These are phyloP conservation scores for Coniosporium tulheliwenetii DNA, from an alignment of 2,329 filamentous ascomycete genomes.

Conservation along the genomic window DNA sequence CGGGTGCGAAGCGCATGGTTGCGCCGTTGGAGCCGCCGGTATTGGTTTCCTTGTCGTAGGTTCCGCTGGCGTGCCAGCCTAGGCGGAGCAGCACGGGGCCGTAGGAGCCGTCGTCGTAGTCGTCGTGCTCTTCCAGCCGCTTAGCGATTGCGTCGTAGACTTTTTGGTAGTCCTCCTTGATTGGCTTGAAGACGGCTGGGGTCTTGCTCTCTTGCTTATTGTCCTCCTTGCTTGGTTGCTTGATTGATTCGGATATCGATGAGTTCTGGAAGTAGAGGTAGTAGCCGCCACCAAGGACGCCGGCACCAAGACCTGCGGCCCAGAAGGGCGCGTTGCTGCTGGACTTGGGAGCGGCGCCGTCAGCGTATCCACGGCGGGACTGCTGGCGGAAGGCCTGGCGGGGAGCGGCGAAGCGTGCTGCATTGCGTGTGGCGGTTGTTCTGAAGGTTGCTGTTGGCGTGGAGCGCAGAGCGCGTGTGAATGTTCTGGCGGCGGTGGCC, in stretches of 20 bases:
- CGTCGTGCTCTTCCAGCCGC: slow-evolving; percentile 71
- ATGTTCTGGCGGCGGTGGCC: slow-evolving; percentile 20
- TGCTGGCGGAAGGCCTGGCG: slow-evolving; percentile 54
- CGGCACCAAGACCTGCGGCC: slow-evolving; percentile 41
- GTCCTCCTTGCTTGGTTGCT: slow-evolving; percentile 19
- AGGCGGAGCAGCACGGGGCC: slow-evolving; percentile 81
- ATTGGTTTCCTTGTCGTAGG: slow-evolving; percentile 72
- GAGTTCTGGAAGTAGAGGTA: slow-evolving; percentile 48
- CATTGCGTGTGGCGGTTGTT: slow-evolving; percentile 34
- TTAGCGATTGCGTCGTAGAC: slow-evolving; percentile 80
- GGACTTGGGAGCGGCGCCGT: slow-evolving; percentile 18
- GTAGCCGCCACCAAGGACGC: slow-evolving; percentile 49
- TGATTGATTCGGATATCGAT: slow-evolving; percentile 26
- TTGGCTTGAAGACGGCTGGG: slow-evolving; percentile 48
- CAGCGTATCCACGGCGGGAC: slow-evolving; percentile 66
- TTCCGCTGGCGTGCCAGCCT: slow-evolving; percentile 89
- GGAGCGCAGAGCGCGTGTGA: slow-evolving; percentile 21
- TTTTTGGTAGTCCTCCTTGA: slow-evolving; percentile 81
- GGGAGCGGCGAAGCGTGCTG: slow-evolving; percentile 39
- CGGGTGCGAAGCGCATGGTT: slow-evolving; percentile 89
- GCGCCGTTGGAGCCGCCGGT: slow-evolving; percentile 93
- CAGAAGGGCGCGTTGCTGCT: slow-evolving; percentile 38
- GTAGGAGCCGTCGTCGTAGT: slow-evolving; percentile 95
- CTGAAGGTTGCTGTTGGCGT: slow-evolving; percentile 34
- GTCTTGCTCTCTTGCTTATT: slow-evolving; percentile 20